phyloP scores from a whole-genome alignment of 345 rosid species.

The Populus pruinosa region DNA sequence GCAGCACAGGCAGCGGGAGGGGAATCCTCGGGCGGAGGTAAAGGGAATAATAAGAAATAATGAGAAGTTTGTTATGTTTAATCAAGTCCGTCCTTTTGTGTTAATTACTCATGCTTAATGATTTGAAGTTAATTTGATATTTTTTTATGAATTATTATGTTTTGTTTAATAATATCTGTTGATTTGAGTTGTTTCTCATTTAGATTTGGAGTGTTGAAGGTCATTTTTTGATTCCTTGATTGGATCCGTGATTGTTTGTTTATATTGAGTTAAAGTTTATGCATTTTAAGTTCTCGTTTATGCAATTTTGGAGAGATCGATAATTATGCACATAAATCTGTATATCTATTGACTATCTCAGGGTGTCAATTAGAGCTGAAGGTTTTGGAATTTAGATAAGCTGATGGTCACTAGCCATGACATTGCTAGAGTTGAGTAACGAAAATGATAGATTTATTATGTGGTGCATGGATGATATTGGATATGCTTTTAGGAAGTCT shows the following conservation, averaged over 20 bases:
- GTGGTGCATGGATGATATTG: not conserved
- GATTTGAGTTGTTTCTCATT: not conserved
- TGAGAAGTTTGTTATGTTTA: not conserved
- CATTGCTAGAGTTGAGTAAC: not conserved
- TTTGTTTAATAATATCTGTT: constrained; percentile 2
- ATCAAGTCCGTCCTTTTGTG: not conserved
- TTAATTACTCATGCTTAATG: not conserved
- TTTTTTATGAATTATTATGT: not conserved
- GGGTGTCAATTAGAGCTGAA: not conserved
- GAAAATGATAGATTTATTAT: not conserved
- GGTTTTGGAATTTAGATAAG: not conserved
- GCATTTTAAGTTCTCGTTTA: not conserved
- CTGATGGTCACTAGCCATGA: not conserved
- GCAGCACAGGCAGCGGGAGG: constrained; percentile 59
- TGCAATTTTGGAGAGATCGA: not conserved
- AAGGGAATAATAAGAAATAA: constrained; percentile 16
- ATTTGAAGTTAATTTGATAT: not conserved
- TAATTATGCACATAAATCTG: not conserved
- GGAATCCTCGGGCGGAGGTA: constrained; percentile 12
- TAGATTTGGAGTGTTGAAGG: not conserved
- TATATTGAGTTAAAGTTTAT: not conserved
- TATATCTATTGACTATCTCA: not conserved
- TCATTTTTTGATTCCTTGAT: not conserved
- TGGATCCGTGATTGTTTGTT: not conserved
- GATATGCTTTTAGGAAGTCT: not conserved